phyloP scores from a whole-genome alignment of 306 rosid genomes.

The Casuarina cunninghamiana region DNA sequence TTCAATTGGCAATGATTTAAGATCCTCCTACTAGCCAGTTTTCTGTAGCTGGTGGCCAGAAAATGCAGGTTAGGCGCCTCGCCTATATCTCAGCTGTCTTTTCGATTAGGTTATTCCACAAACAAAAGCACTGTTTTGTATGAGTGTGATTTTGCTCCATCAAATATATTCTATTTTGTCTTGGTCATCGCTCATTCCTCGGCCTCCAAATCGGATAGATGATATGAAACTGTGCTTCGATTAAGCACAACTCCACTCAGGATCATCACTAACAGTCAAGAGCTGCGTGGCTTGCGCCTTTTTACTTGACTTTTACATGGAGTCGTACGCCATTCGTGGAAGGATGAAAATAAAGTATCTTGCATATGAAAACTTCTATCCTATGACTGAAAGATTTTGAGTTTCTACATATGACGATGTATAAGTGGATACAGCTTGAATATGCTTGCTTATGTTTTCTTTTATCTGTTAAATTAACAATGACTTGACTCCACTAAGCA shows the following conservation, averaged over 20 bases:
- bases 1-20: conserved; percentile 12
- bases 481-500: neutral
- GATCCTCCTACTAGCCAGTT: conserved; percentile 30
- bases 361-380: neutral
- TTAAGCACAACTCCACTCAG: neutral
- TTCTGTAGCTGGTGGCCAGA: conserved; percentile 5
- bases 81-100: too few species aligned
- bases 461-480: neutral
- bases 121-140: too few species aligned
- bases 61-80: too few species aligned
- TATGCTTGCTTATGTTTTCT: neutral
- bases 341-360: neutral
- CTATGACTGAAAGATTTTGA: neutral
- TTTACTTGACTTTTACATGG: neutral
- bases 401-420: neutral
- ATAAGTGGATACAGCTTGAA: neutral
- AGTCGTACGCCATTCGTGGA: neutral
- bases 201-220: neutral
- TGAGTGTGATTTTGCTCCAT: neutral
- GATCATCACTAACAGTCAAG: neutral
- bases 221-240: neutral
- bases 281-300: neutral
- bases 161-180: neutral
- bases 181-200: too few species aligned
- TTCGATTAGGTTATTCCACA: too few species aligned